These are phyloP conservation scores for Phaffomyces opuntiae DNA, from an alignment of 805 yeast genomes.

Conservation along the genomic window DNA sequence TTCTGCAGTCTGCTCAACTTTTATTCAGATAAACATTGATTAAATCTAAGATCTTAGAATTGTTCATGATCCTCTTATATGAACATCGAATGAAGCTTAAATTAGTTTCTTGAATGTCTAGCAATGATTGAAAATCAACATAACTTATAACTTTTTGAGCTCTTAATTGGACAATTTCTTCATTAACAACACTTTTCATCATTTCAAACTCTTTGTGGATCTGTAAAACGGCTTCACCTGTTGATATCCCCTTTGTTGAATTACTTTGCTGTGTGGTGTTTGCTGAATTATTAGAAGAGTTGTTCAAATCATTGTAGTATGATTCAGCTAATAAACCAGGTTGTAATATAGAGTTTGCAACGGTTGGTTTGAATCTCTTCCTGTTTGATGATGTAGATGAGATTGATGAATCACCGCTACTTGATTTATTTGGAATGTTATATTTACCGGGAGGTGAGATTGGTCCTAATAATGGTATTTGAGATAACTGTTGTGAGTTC, in stretches of 20 bases:
- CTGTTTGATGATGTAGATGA: constrained; percentile 1
- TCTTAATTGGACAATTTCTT: constrained; percentile 15
- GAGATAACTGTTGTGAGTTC: constrained; percentile 3
- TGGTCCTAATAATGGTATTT: constrained; percentile 2
- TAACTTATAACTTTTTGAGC: constrained; percentile 11
- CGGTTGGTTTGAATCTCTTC: constrained; percentile 1
- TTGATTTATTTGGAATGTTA: background rate
- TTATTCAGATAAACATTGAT: constrained; percentile 17
- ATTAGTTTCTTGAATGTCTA: constrained; percentile 13
- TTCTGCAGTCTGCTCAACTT: background rate
- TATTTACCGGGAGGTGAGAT: constrained; percentile 1
- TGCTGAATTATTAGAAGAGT: background rate
- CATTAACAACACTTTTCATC: constrained; percentile 17
- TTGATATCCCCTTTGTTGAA: background rate
- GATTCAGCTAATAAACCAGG: constrained; percentile 8
- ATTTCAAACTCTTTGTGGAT: constrained; percentile 18
- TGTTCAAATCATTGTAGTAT: background rate
- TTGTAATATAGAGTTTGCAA: constrained; percentile 6
- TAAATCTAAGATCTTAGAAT: constrained; percentile 15
- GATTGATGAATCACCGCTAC: background rate
- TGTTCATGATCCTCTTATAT: constrained; percentile 16
- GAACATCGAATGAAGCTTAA: constrained; percentile 18
- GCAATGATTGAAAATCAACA: constrained; percentile 15
- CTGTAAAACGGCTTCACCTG: constrained; percentile 18
- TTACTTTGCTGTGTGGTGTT: too few species aligned